These are phyloP conservation scores for Lippia alba DNA, from an alignment of 305 asterid genomes.

Conservation along the genomic window DNA sequence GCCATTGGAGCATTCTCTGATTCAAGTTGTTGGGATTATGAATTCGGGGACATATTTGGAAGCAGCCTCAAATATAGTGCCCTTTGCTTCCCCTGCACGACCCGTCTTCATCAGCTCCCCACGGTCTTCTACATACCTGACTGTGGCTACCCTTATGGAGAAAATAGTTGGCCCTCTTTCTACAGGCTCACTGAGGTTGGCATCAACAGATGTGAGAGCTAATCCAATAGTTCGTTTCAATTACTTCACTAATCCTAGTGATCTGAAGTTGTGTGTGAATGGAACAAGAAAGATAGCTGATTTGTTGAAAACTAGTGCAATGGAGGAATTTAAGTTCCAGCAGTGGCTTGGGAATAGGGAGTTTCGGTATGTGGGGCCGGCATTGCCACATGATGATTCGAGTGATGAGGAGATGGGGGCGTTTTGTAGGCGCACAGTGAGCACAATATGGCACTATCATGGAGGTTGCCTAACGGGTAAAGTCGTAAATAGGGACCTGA, in stretches of 20 bases:
- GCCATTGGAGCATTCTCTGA: slow-evolving; percentile 78
- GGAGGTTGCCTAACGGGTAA: slow-evolving; percentile 87
- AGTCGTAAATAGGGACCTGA: slow-evolving; percentile 71
- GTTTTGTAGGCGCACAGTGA: slow-evolving; percentile 81
- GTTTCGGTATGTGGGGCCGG: slow-evolving; percentile 70
- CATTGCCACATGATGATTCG: slow-evolving; percentile 64
- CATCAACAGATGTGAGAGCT: slow-evolving; percentile 67
- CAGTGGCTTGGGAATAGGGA: slow-evolving; percentile 66
- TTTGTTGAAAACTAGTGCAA: slow-evolving; percentile 60
- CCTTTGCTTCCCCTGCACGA: slow-evolving; percentile 64
- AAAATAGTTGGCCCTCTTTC: slow-evolving; percentile 82
- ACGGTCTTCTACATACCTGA: slow-evolving; percentile 54
- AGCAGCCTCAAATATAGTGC: slow-evolving; percentile 85
- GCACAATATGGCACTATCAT: slow-evolving; percentile 95
- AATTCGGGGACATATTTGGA: slow-evolving; percentile 73
- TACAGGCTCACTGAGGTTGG: slow-evolving; percentile 69
- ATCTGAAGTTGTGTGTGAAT: slow-evolving; percentile 70
- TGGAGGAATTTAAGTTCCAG: slow-evolving; percentile 69
- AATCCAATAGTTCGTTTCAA: slow-evolving; percentile 81
- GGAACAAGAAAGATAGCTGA: slow-evolving; percentile 68
- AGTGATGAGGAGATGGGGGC: slow-evolving; percentile 58
- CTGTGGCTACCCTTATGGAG: slow-evolving; percentile 88
- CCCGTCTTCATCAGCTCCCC: slow-evolving; percentile 57
- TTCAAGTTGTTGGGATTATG: slow-evolving; percentile 93
- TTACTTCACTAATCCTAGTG: slow-evolving; percentile 65